Evolutionary conservation across 179 eudicot species (phyloP), one percentile per base, ranked within the genome.

Genomic region (Carnegiea gigantea): DNA sequence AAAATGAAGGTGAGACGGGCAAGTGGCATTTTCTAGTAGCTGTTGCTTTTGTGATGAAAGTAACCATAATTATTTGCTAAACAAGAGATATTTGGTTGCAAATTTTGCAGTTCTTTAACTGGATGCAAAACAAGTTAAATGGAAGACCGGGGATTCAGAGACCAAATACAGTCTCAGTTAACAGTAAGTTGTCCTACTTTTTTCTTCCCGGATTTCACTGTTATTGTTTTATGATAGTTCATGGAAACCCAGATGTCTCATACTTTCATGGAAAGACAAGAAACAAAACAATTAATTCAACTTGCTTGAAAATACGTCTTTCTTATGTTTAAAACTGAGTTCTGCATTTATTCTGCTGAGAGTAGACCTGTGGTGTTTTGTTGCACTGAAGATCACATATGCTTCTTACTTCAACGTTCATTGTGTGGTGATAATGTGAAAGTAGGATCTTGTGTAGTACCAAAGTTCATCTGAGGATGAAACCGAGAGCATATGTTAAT

Each of bases 111-210:
- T 90, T 97, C 86, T 89, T 97, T 82, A 89, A 86, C 85, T 97
- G 99, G 99, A 87, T 97, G 92, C 99, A 97, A 75, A 92, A 77
- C 86, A 97, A 91, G 88, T 51, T 97, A 21, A 91, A 87, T 87
- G 98, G 92, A 44, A 90, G 84, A 86, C 88, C 86, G 49, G 89
- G 81, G 78, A 88, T 77, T 75, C 91, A 81, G 82, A 90, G 85
- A 75, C 67, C 89, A 78, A 85, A 73, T 82, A 57, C 91, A 74
- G 86, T 51, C 30, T 74, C 88, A 48, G 60, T 71, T 71, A 68
- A 81, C 13, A 71, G 89, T 89, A 88, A 87, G 88, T 49, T 38
- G 70, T 71, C 77, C 38, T 59, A 28, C 14, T 70, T 74, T 7
- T 62, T 14, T 70, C 57, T 40, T 74, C 71, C 59, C 62, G 54